Percentiles rank a stretch among this genome's conserved stretches.
These are phyloP conservation scores for Cladosporium sp. DNA, from an alignment of 2,329 filamentous ascomycete species.

Conservation along the genomic window DNA sequence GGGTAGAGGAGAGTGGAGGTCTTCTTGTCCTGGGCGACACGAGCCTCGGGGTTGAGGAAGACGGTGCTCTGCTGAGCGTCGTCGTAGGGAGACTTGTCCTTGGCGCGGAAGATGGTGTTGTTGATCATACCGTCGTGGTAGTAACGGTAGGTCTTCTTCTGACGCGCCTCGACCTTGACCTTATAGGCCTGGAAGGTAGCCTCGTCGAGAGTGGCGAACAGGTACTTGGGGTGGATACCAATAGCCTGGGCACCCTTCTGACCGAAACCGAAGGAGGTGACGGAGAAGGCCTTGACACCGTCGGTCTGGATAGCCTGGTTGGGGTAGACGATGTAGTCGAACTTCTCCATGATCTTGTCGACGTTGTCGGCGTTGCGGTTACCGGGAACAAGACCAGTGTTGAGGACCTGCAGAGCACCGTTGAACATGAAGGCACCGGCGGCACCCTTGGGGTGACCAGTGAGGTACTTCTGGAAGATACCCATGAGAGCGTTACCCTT, in stretches of 20 bases:
- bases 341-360: constrained; percentile 94
- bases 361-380: constrained; percentile 99
- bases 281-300: constrained; percentile 96
- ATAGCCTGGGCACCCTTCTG: constrained; percentile 98
- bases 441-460: constrained; percentile 97
- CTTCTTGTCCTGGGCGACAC: constrained; percentile 85
- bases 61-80: constrained; percentile 83
- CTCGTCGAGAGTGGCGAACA: constrained; percentile 91
- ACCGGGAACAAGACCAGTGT: constrained; percentile 88
- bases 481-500: constrained; percentile 96
- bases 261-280: constrained; percentile 98
- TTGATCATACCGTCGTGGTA: constrained; percentile 98
- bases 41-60: constrained; percentile 90
- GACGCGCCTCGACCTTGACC: constrained; percentile 82
- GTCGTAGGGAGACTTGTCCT: constrained; percentile 84
- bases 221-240: constrained; percentile 93
- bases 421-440: constrained; percentile 99
- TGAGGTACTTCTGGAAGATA: constrained; percentile 99
- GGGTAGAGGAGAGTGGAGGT: constrained; percentile 75
- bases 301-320: constrained; percentile 95
- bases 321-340: constrained; percentile 96
- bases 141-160: constrained; percentile 98
- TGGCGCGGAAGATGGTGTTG: constrained; percentile 96
- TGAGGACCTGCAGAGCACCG: constrained; percentile 92
- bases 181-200: constrained; percentile 79